phyloP scores from a whole-genome alignment of 805 yeast species.

The Cyberlindnera euphorbiae region DNA sequence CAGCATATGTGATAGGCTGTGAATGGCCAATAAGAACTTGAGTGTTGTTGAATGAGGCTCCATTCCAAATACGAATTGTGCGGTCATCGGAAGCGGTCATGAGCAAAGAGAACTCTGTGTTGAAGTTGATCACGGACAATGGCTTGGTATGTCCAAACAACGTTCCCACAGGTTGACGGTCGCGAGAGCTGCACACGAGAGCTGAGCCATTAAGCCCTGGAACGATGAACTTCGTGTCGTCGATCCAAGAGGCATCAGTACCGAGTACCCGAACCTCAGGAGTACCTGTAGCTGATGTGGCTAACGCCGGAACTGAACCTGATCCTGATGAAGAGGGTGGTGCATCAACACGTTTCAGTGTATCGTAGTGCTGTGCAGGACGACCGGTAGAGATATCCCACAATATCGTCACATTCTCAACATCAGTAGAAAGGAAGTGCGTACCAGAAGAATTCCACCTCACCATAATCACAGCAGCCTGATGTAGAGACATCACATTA shows the following conservation, averaged over 20 bases:
- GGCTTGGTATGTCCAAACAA: slow-evolving; percentile 63
- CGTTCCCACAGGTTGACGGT: slow-evolving; percentile 43
- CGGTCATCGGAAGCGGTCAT: slow-evolving; percentile 79
- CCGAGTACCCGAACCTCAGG: slow-evolving; percentile 29
- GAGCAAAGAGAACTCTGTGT: slow-evolving; percentile 45
- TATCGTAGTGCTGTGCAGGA: slow-evolving; percentile 42
- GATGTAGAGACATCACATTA: slow-evolving; percentile 49
- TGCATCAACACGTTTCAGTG: slow-evolving; percentile 4
- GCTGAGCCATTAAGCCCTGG: slow-evolving; percentile 56
- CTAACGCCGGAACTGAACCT: slow-evolving; percentile 8
- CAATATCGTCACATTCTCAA: slow-evolving; percentile 45
- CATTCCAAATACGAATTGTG: slow-evolving; percentile 70
- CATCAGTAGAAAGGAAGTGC: slow-evolving; percentile 56
- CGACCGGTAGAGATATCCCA: slow-evolving; percentile 64
- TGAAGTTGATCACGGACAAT: slow-evolving; percentile 51
- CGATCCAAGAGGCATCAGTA: slow-evolving; percentile 71
- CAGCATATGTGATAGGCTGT: slow-evolving; percentile 49
- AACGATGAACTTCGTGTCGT: slow-evolving; percentile 60
- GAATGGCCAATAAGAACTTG: slow-evolving; percentile 49
- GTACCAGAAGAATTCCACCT: slow-evolving; percentile 58
- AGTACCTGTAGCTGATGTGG: slow-evolving; percentile 9
- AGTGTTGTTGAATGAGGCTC: slow-evolving; percentile 49
- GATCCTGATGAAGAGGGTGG: slow-evolving; percentile 1
- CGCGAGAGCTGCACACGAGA: slow-evolving; percentile 48
- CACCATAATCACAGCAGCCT: slow-evolving; percentile 48